Percentiles rank a stretch among this genome's conserved stretches.
phyloP scores from a whole-genome alignment of 2,329 filamentous ascomycete genomes.

The Ambrosiella beaveri region DNA sequence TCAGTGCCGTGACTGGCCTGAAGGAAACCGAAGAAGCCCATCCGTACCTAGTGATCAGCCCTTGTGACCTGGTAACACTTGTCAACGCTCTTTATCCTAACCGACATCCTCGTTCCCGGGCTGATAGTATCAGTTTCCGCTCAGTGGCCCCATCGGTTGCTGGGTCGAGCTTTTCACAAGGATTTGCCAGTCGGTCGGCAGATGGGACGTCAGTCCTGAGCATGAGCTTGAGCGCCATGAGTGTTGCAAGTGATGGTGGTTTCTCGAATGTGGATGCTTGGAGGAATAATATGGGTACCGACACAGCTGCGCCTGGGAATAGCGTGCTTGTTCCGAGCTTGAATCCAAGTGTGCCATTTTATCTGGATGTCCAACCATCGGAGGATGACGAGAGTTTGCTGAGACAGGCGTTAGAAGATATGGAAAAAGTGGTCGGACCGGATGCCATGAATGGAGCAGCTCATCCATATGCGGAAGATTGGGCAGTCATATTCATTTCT shows the following conservation, averaged over 20 bases:
- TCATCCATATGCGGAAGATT: constrained; percentile 67
- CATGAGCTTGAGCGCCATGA: constrained; percentile 31
- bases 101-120: constrained; percentile 45
- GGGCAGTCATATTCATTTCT: constrained; percentile 67
- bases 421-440: constrained; percentile 46
- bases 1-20: constrained; percentile 53
- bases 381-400: constrained; percentile 50
- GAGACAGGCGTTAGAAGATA: constrained; percentile 51
- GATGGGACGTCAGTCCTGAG: constrained; percentile 56
- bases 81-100: constrained; percentile 75
- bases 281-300: too few relatives aligned
- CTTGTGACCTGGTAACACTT: constrained; percentile 62
- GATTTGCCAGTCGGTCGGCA: constrained; percentile 35
- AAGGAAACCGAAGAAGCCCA: constrained; percentile 64
- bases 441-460: constrained; percentile 50
- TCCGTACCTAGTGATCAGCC: constrained; percentile 63
- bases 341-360: background rate
- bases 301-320: background rate
- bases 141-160: constrained; percentile 51
- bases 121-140: constrained; percentile 39
- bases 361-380: constrained; percentile 19
- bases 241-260: too few relatives aligned
- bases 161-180: constrained; percentile 51
- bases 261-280: too few relatives aligned
- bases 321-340: background rate